These are phyloP conservation scores for Hyphopichia fennica DNA, from an alignment of 1,139 yeast genomes.

Conservation along the genomic window DNA sequence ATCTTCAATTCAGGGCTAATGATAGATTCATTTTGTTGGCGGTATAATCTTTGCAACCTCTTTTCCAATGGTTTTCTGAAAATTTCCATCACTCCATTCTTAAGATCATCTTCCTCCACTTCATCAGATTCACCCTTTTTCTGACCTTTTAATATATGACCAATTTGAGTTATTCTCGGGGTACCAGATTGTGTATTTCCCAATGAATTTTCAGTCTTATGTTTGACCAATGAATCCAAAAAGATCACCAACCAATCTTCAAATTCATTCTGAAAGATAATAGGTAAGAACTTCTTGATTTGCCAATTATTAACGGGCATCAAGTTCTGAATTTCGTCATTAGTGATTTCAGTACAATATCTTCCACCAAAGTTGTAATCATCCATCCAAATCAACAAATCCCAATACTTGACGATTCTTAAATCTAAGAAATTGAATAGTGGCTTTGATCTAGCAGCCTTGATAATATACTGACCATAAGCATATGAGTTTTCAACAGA, in stretches of 20 bases:
- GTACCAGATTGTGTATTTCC: constrained; percentile 44
- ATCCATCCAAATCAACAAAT: constrained; percentile 91
- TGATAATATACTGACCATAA: constrained; percentile 83
- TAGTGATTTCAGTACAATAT: constrained; percentile 60
- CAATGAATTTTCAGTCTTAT: constrained; percentile 44
- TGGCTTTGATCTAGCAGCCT: constrained; percentile 78
- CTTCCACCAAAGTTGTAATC: constrained; percentile 85
- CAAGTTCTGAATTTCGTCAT: constrained; percentile 56
- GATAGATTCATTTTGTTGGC: constrained; percentile 71
- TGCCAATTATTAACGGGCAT: constrained; percentile 78
- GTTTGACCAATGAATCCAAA: constrained; percentile 65
- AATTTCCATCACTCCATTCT: constrained; percentile 43
- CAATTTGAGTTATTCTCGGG: constrained; percentile 67
- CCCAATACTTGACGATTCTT: constrained; percentile 81
- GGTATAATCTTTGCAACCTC: constrained; percentile 64
- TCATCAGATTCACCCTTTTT: constrained; percentile 32
- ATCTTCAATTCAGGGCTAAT: constrained; percentile 61
- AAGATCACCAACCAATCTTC: constrained; percentile 83
- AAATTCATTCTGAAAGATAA: constrained; percentile 75
- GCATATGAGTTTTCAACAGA: constrained; percentile 90
- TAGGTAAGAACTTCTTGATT: constrained; percentile 70
- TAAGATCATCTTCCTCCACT: constrained; percentile 33
- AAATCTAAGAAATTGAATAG: constrained; percentile 81
- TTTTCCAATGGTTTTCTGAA: constrained; percentile 66
- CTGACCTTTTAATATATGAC: constrained; percentile 51